Evolutionary conservation across 441 rosid genomes (phyloP), one percentile per base, ranked within the genome.

Genomic region (Gossypium lobatum): DNA sequence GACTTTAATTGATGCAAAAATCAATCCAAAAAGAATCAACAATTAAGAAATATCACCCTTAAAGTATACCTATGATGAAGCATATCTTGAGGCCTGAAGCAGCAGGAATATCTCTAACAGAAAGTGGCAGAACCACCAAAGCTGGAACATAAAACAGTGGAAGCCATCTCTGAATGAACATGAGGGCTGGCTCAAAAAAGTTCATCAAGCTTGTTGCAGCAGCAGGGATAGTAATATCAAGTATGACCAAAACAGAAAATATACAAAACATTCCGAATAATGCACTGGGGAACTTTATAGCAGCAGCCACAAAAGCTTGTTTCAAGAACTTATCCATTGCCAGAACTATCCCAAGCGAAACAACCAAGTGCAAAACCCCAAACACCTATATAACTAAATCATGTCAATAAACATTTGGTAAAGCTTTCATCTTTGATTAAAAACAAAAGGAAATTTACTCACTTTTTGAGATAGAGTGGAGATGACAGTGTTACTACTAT

Each of bases 251-350:
- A 76, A 88, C 88, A 54, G 98, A 86, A 81, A 95, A 95, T 67
- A 93, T 95, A 83, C 98, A 95, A 65, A 95, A 95, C 99, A 95
- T 95, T 45, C 99, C 98, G 75, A 95, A 93, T 60, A 95, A 78
- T 9, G 98, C 98, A 70, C 99, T 95, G 9, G 99, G 99, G 80
- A 95, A 95, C 88, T 93, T 91, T 26, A 95, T 87, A 6, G 97
- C 87, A 16, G 98, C 96, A 17, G 88, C 91, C 39, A 88, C 80
- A 84, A 95, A 95, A 13, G 92, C 98, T 72, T 77, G 65, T 72
- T 93, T 90, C 89, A 95, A 87, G 53, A 82, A 85, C 67, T 83
- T 84, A 54, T 95, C 97, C 82, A 78, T 74, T 13, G 97, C 98
- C 20, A 95, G 83, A 81, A 95, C 86, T 53, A 90, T 80, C 72